These are phyloP conservation scores for Cylindrotheca closterium DNA, from an alignment of 108 stramenopile species.

Conservation along the genomic window DNA sequence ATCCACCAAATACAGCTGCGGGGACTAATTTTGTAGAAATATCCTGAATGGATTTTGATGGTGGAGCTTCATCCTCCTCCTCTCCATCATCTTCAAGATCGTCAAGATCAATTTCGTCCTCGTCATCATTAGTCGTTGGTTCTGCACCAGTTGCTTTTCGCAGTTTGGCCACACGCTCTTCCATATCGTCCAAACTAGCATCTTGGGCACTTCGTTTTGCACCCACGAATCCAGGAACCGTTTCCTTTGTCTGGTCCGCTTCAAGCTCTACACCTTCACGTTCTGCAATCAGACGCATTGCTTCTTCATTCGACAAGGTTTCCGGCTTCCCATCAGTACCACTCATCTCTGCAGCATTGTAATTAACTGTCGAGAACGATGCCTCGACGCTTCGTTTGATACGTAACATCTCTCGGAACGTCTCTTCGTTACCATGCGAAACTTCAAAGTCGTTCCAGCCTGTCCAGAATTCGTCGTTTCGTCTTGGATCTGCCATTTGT, in stretches of 20 bases:
- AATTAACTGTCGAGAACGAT: conserved; percentile 89
- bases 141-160: conserved; percentile 50
- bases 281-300: conserved; percentile 78
- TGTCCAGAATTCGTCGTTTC: conserved; percentile 88
- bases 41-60: conserved; percentile 10
- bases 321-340: conserved; percentile 47
- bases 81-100: conserved; percentile 43
- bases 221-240: conserved; percentile 48
- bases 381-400: conserved; percentile 93
- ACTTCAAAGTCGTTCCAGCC: conserved; percentile 99
- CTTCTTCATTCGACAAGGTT: conserved; percentile 75
- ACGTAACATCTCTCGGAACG: conserved; percentile 96
- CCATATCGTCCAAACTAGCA: conserved; percentile 81
- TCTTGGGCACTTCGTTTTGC: conserved; percentile 63
- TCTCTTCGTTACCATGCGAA: conserved; percentile 95
- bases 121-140: conserved; percentile 33
- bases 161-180: conserved; percentile 83
- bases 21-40: conserved; percentile 68
- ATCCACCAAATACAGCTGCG: conserved; percentile 74
- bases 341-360: conserved; percentile 88
- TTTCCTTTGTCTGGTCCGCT: conserved; percentile 24
- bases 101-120: conserved; percentile 85
- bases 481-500: conserved; percentile 93
- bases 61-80: conserved; percentile 34
- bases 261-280: conserved; percentile 71